Evolutionary conservation across 805 yeast species (phyloP).

Genomic region (Sugiyamaella marilandica): DNA sequence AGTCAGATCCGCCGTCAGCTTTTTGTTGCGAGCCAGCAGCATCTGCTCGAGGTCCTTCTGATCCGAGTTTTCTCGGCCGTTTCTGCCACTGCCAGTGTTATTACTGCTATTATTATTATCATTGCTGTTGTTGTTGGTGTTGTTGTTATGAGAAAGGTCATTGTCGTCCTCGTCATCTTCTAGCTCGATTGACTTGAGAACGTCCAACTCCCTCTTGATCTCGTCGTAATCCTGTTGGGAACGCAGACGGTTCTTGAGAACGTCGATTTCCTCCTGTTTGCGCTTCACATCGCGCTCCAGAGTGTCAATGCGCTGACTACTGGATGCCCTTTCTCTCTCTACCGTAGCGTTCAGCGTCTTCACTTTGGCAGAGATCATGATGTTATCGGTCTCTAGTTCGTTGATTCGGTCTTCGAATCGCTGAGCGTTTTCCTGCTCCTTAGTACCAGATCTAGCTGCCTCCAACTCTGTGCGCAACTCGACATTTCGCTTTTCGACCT

Average conservation of each 20-base stretch:
- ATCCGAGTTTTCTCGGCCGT: constrained; percentile 2
- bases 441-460: constrained; percentile 42
- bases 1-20: constrained; percentile 64
- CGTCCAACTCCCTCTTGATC: constrained; percentile 66
- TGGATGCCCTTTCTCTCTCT: constrained; percentile 22
- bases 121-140: constrained; percentile 11
- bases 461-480: constrained; percentile 64
- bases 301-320: constrained; percentile 36
- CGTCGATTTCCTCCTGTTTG: constrained; percentile 46
- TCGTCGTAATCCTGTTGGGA: constrained; percentile 71
- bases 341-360: constrained; percentile 41
- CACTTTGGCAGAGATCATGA: constrained; percentile 52
- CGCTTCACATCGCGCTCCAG: constrained; percentile 45
- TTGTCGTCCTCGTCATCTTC: constrained; percentile 36
- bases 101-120: too few relatives aligned
- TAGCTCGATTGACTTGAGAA: constrained; percentile 71
- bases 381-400: constrained; percentile 50
- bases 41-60: constrained; percentile 45
- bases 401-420: constrained; percentile 18
- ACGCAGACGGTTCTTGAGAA: constrained; percentile 46
- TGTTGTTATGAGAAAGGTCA: constrained; percentile 23
- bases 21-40: constrained; percentile 64
- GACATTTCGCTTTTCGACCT: constrained; percentile 74
- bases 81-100: constrained; percentile 1
- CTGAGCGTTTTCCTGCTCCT: constrained; percentile 23